Base-by-base conservation (phyloP, 768 basidiomycete species). In the Russula abietina region DNA sequence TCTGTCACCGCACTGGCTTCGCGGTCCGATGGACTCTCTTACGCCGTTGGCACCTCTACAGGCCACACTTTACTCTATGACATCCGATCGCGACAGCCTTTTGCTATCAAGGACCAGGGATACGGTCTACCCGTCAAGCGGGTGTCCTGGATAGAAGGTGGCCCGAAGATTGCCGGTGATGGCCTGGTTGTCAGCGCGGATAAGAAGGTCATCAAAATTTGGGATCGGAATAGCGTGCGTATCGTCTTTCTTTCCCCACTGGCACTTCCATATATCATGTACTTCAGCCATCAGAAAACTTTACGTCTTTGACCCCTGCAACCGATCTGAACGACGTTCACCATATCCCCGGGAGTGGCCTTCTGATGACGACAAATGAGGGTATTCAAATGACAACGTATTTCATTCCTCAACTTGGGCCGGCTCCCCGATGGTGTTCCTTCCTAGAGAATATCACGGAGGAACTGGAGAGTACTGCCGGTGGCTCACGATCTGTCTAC, bases 391-490 rank as follows among this genome's bases (percentile, higher is more conserved):
- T 98, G 88, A 89, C 85, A 30, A 87, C 89, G 5, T 98, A 91
- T 75, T 98, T 93, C 72, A 86, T 98, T 52, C 97, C 97, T 12
- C 92, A 96, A 70, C 84, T 99, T 14, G 97, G 97, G 0, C 94
- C 95, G 3, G 97, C 97, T 11, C 96, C 97, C 5, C 84, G 86
- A 67, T 99, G 97, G 97, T 93, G 92, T 39, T 88, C 88, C 70
- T 99, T 99, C 86, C 84, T 99, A 61, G 97, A 99, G 76, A 93
- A 93, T 69, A 90, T 99, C 71, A 98, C 97, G 0, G 97, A 99
- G 74, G 97, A 99, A 72, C 88, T 98, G 87, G 96, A 98, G 71
- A 93, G 93, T 71, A 87, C 89, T 70, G 86, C 82, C 10, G 81
- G 80, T 39, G 86, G 84, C 59, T 86, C 82, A 30, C 60, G 65